Evolutionary conservation across 805 yeast species (phyloP), one percentile per base, ranked within the genome.

Genomic region (Kregervanrija pseudodelftensis): DNA sequence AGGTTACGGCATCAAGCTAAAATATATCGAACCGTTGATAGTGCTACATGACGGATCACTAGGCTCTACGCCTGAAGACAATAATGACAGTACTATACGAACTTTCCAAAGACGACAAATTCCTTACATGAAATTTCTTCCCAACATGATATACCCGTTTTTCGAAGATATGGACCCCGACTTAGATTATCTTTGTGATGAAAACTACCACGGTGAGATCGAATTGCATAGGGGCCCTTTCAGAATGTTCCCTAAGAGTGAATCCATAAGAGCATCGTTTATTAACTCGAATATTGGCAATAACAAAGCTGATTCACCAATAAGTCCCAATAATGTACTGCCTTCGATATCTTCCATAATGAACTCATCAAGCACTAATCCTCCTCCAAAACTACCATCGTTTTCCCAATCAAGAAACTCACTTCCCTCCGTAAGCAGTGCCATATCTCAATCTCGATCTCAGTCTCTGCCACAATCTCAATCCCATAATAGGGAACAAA

Each of bases 1-100:
- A 13, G 81, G 82, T 0, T 77, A 76, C 53, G 72, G 61, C 34
- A 67, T 77, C 44, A 68, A 67, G 34, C 59, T 77, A 30, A 70
- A 72, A 13, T 77, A 77, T 69, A 64, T 71, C 28, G 68, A 65
- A 31, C 69, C 71, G 12, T 51, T 68, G 41, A 64, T 71, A 0
- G 53, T 72, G 8, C 48, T 50, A 12, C 12, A 43, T 8, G 53
- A 55, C 39, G 60, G 58, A 4, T 43, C 54, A 15, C 32, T 54
- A 22, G 60, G 50, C 11, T 40, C 49, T 16, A n/a, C 47, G 2
- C 47, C 39, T 15, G 15, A 40, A 8, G 45, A 45, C 2, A 32
- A 31, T 2, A 49, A 40, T 11, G 45, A 43, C 11, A 49, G 46
- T 0, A 50, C 30, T 31, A 5, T 7, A 22, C 7, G 28, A 22